Percentiles rank a stretch among this genome's conserved stretches.
Conservation (phyloP, 371 early-diverging fungal genomes). For the Syncephalastrum sp. region DNA sequence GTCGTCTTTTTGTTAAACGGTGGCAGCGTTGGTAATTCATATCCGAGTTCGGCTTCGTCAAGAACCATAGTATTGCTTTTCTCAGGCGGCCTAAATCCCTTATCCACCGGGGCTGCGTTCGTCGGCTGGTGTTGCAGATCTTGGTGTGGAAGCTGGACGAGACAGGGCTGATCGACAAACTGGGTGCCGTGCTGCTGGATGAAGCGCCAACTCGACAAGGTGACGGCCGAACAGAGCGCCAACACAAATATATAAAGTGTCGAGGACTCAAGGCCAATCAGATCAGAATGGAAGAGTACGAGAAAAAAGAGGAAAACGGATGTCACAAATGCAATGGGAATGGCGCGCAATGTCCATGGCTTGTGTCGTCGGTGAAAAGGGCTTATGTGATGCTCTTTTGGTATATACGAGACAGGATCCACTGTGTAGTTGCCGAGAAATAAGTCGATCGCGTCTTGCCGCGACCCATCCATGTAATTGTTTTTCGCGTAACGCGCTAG, state of each 20-base stretch:
- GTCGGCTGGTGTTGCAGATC: background rate
- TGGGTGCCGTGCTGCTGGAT: constrained; percentile 36
- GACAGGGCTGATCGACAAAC: constrained; percentile 48
- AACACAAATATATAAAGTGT: constrained; percentile 25
- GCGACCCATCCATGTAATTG: constrained; percentile 88
- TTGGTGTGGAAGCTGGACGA: constrained; percentile 16
- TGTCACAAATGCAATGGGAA: constrained; percentile 25
- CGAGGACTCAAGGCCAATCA: constrained; percentile 22
- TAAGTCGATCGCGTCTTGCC: constrained; percentile 87
- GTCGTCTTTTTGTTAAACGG: constrained; percentile 30
- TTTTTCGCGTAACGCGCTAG: constrained; percentile 85
- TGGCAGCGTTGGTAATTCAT: constrained; percentile 30
- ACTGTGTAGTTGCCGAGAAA: constrained; percentile 73
- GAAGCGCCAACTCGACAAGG: constrained; percentile 28
- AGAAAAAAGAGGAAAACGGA: constrained; percentile 25
- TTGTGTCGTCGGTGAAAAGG: constrained; percentile 21
- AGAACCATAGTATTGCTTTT: constrained; percentile 27
- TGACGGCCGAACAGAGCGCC: constrained; percentile 33
- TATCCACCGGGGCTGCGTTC: background rate
- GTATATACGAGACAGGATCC: constrained; percentile 10
- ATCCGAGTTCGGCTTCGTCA: constrained; percentile 41
- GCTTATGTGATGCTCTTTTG: constrained; percentile 22
- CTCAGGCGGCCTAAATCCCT: constrained; percentile 5
- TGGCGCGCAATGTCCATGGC: constrained; percentile 12
- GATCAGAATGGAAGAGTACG: constrained; percentile 25